Conservation (phyloP, 2,329 filamentous ascomycete genomes). For the Fusarium lateritium region DNA sequence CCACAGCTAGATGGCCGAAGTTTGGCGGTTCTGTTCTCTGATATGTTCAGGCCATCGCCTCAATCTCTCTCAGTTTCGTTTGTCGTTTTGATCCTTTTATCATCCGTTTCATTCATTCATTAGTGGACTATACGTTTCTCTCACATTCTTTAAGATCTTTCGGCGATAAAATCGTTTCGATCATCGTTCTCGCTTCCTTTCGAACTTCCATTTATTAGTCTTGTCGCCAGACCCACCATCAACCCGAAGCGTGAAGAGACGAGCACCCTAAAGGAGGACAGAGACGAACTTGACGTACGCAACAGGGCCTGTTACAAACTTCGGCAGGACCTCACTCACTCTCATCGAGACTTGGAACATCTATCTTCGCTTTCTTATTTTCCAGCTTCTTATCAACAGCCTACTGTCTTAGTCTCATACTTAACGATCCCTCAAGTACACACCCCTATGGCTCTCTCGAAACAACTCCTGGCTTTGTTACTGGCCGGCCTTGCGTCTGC, state of each 20-base stretch:
- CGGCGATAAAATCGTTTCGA: neutral
- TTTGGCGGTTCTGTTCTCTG: neutral
- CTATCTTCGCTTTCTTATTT: neutral
- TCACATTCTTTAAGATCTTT: neutral
- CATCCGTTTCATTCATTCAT: neutral
- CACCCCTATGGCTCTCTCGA: constrained; percentile 28
- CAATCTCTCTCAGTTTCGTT: neutral
- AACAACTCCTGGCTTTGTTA: constrained; percentile 37
- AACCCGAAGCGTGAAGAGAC: too few relatives aligned
- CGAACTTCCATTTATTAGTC: too few relatives aligned
- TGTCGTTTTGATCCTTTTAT: neutral
- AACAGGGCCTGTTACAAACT: neutral
- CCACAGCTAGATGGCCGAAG: neutral
- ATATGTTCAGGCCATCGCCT: constrained; percentile 19
- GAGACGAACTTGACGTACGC: neutral
- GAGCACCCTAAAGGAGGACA: neutral
- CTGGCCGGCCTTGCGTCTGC: constrained; percentile 48
- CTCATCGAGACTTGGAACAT: neutral
- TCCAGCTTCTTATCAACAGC: neutral
- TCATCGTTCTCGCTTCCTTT: too few relatives aligned
- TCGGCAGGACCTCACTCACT: neutral
- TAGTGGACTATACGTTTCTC: neutral
- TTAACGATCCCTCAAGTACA: neutral
- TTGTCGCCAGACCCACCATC: too few relatives aligned
- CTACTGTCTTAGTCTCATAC: neutral